Evolutionary conservation across 2,329 filamentous ascomycete species (phyloP).

Genomic region (Sarocladium kiliense): DNA sequence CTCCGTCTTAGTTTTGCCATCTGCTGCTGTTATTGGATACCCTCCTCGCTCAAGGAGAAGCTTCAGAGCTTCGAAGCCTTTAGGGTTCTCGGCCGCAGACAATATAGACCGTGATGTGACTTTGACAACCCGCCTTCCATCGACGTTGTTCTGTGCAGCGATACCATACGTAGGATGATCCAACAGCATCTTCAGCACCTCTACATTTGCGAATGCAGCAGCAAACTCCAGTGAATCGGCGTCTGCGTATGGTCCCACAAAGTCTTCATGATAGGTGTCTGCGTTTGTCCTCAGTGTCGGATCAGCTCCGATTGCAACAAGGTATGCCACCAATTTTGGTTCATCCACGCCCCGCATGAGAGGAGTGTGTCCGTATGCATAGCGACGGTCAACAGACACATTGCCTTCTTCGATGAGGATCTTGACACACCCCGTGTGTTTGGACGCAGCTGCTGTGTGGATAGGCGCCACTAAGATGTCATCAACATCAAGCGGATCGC

Average conservation of each 20-base stretch:
- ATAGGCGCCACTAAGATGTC: slow-evolving; percentile 3
- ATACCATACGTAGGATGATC: background rate
- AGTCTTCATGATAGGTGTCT: background rate
- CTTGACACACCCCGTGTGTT: slow-evolving; percentile 8
- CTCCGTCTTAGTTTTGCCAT: slow-evolving; percentile 9
- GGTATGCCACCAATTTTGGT: slow-evolving; percentile 7
- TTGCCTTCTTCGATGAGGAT: slow-evolving; percentile 8
- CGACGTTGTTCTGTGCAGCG: too few species aligned
- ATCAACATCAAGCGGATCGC: slow-evolving; percentile 3
- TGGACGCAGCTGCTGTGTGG: background rate
- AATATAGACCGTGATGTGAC: background rate
- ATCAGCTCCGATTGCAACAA: slow-evolving; percentile 9
- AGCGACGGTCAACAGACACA: background rate
- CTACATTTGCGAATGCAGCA: background rate
- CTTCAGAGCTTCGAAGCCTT: slow-evolving; percentile 7
- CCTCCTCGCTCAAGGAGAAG: slow-evolving; percentile 7
- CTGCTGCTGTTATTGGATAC: background rate
- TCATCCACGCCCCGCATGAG: background rate
- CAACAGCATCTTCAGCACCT: background rate
- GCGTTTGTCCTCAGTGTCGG: slow-evolving; percentile 3
- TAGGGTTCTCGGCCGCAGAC: background rate
- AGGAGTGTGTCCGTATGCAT: slow-evolving; percentile 3
- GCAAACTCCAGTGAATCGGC: background rate
- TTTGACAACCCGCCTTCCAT: background rate
- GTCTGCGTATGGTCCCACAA: background rate